Base-by-base conservation (phyloP, 208 protist genomes). In the Wallacemonas rigidus region DNA sequence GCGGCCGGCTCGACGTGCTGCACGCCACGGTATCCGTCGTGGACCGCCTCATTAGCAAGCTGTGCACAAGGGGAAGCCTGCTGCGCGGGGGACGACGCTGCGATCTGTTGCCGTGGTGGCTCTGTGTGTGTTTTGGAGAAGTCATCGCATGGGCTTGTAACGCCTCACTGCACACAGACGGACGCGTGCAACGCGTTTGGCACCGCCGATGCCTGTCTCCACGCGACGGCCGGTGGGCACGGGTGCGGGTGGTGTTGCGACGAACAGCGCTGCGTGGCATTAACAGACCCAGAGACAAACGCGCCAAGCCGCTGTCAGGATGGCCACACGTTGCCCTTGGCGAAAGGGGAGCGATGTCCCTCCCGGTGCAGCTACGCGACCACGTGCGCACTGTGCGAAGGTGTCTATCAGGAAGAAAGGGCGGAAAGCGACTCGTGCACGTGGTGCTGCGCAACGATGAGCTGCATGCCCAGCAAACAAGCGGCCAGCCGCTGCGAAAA, bases 371-470 rank as follows among this genome's bases (percentile, higher is more conserved):
- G 83, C 55, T 79, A 83, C 65, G 77, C 70, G n/a, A 74, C 69
- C n/a, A 87, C 82, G 6, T 87, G 82, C 60, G 69, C n/a, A 53
- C 65, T 74, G 45, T 87, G 82, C 63, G 55, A 12, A 69, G 63
- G 58, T 62, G 53, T 1, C 36, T 50, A 69, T 38, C 56, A 45
- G 55, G 3, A 44, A 8, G 26, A 62, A 8, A 58, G 53, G 39
- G 77, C 76, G 15, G 14, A 44, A 8, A 8, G 50, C 7, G 60
- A 48, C 60, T 5, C 60, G 62, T 88, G 83, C 62, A 26, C 67
- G 26, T 88, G 83, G 83, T 88, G 83, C 43, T 85, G 79, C 62
- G 67, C 72, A 8, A 79, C 76, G n/a, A 80, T 82, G 76, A 78
- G 67, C 44, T 88, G 83, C 64, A 76, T 88, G 41, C 65, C 83